A percentile compares a stretch with the other conserved stretches of the same genome.
phyloP scores from a whole-genome alignment of 345 rosid genomes.

The Eucalyptus caleyi region DNA sequence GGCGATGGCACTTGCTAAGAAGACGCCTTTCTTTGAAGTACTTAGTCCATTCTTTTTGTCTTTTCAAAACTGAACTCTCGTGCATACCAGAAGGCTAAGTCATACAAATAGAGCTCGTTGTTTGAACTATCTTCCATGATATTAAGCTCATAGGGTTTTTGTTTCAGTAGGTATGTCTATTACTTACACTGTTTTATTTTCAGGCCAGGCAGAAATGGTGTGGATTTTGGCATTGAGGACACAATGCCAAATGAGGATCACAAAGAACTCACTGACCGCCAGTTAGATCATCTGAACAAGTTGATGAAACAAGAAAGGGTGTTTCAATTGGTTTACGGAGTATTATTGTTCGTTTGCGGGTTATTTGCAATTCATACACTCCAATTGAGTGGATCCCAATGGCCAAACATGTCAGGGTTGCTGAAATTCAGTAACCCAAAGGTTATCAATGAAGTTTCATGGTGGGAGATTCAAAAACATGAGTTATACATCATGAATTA shows the following conservation, averaged over 20 bases:
- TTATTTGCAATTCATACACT: slow-evolving; percentile 67
- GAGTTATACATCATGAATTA: not conserved
- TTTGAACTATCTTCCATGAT: not conserved
- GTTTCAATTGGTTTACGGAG: not conserved
- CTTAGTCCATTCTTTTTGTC: not conserved
- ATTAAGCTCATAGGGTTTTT: not conserved
- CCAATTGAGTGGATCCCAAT: slow-evolving; percentile 78
- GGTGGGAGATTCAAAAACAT: slow-evolving; percentile 17
- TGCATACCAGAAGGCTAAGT: not conserved
- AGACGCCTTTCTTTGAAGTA: not conserved
- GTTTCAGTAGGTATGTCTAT: not conserved
- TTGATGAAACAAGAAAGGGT: not conserved
- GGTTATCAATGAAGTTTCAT: slow-evolving; percentile 59
- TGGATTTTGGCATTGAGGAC: slow-evolving; percentile 38
- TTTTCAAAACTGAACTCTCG: not conserved
- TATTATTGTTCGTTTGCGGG: slow-evolving; percentile 22
- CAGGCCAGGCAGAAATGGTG: slow-evolving; percentile 9
- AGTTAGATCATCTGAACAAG: not conserved
- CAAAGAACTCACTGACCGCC: not conserved
- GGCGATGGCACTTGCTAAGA: not conserved
- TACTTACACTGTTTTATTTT: not conserved
- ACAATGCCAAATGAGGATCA: slow-evolving; percentile 6
- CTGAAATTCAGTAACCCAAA: slow-evolving; percentile 57
- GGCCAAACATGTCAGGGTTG: slow-evolving; percentile 75
- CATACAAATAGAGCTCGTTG: not conserved